A percentile compares a stretch with the other conserved stretches of the same genome.
Evolutionary conservation across 495 filamentous ascomycete genomes (phyloP).

Genomic region (Penicillium ochrochloron): DNA sequence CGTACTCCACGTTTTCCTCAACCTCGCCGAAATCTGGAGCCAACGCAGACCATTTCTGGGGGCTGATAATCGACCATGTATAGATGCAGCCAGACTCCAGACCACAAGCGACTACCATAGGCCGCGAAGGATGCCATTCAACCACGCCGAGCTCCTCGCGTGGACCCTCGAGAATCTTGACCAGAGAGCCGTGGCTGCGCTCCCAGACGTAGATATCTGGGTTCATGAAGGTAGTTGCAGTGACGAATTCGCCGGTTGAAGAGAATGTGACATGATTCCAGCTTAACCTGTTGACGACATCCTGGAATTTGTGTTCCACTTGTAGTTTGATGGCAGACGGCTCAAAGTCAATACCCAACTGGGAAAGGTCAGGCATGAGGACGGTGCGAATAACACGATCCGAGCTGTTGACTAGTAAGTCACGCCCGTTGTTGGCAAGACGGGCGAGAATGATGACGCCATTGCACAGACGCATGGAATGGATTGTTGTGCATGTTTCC

Average conservation of each 20-base stretch:
- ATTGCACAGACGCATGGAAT: slow-evolving; percentile 82
- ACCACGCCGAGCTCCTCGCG: slow-evolving; percentile 93
- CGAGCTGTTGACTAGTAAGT: slow-evolving; percentile 85
- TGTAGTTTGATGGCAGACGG: slow-evolving; percentile 71
- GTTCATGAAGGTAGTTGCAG: slow-evolving; percentile 93
- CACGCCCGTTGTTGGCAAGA: slow-evolving; percentile 78
- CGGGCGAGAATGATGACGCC: slow-evolving; percentile 90
- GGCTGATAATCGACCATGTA: slow-evolving; percentile 89
- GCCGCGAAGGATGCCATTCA: slow-evolving; percentile 95
- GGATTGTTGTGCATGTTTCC: slow-evolving; percentile 73
- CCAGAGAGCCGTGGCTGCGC: slow-evolving; percentile 85
- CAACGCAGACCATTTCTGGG: slow-evolving; percentile 94
- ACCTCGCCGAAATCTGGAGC: slow-evolving; percentile 97
- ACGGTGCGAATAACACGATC: slow-evolving; percentile 93
- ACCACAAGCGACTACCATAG: slow-evolving; percentile 86
- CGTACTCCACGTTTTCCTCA: slow-evolving; percentile 96
- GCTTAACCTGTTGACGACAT: slow-evolving; percentile 89
- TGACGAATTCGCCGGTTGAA: slow-evolving; percentile 83
- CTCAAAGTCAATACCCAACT: slow-evolving; percentile 51
- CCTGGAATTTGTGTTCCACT: slow-evolving; percentile 97
- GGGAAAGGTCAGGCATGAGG: slow-evolving; percentile 67
- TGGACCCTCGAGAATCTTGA: slow-evolving; percentile 93
- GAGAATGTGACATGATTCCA: slow-evolving; percentile 98
- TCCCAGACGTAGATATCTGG: slow-evolving; percentile 99
- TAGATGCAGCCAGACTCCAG: slow-evolving; percentile 88